A percentile compares a stretch with the other conserved stretches of the same genome.
Conservation (phyloP, 2,329 filamentous ascomycete genomes). For the Epichloe typhina region DNA sequence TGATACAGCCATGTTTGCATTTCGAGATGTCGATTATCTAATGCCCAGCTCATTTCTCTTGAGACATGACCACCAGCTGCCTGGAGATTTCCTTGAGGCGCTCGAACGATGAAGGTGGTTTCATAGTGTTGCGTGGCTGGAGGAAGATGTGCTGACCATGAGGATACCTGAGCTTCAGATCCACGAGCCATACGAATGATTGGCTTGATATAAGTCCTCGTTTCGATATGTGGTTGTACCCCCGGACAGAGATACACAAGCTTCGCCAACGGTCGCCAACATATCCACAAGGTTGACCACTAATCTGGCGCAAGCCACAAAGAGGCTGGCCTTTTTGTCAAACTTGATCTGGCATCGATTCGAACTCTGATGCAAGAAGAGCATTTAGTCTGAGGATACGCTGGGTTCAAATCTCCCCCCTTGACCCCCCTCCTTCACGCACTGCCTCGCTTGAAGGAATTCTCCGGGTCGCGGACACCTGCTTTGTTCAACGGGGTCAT, state of each 20-base stretch:
- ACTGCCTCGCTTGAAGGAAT: no score
- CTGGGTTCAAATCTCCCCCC: background rate
- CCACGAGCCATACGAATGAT: slow-evolving; percentile 11
- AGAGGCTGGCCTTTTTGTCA: slow-evolving; percentile 9
- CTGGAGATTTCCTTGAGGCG: background rate
- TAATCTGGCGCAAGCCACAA: slow-evolving; percentile 7
- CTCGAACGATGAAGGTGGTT: slow-evolving; percentile 1
- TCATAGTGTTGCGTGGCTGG: slow-evolving; percentile 10
- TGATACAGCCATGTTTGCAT: slow-evolving; percentile 12
- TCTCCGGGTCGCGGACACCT: no score
- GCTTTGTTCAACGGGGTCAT: background rate
- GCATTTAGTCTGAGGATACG: background rate
- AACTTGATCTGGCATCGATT: slow-evolving; percentile 6
- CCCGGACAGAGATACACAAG: background rate
- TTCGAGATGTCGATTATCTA: slow-evolving; percentile 12
- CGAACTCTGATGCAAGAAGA: slow-evolving; percentile 1
- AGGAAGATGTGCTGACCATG: slow-evolving; percentile 12
- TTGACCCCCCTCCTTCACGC: background rate
- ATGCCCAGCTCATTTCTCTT: slow-evolving; percentile 12
- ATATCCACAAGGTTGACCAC: slow-evolving; percentile 10
- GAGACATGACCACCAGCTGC: slow-evolving; percentile 8
- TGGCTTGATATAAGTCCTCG: slow-evolving; percentile 7
- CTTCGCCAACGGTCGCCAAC: slow-evolving; percentile 8
- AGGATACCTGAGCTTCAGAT: slow-evolving; percentile 12
- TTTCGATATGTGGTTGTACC: background rate